Base-by-base conservation (phyloP, 1,139 yeast genomes). In the Meyerozyma guilliermondii region DNA sequence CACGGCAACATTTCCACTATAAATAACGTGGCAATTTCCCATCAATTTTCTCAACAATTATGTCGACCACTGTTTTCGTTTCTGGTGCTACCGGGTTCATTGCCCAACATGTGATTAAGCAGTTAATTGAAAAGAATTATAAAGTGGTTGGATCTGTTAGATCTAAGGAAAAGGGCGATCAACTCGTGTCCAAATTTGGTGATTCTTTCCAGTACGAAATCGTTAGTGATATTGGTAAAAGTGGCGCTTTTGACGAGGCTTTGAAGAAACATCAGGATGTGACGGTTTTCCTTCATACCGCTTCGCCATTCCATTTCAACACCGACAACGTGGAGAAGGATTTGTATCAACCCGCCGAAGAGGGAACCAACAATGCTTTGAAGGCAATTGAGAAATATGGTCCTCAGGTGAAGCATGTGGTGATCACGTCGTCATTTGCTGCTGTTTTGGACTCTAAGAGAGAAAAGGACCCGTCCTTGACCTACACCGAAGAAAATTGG, bases 261-360 rank as follows among this genome's bases (percentile, higher is more conserved):
- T 53, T 71, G 30, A 43, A 52, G 20, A 55, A 52, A 24, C 62
- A 68, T 42, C 52, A 55, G 1, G 65, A 65, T 17, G 56, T 65
- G 24, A 53, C 59, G 11, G 59, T 55, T 18, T 64, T 72, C 37
- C 48, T 72, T 38, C 76, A 72, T 55, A 62, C 73, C 4, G 76
- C 76, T 3, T 67, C 74, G 40, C 76, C 77, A 16, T 57, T 68
- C 44, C 50, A 51, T 38, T 59, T 59, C 46, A 51, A 52, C 7
- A 46, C 53, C 16, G 51, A 47, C 7, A 46, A 54, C 34, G 47
- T 51, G 7, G 55, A 53, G 39, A 45, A 46, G 22, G 56, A 52
- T 20, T 30, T 49, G 16, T 17, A 37, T n/a, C n/a, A 31, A 22
- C 43, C 46, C 2, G 53, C 53, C 2, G 44, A 47, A 7, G 41